Conservation (phyloP, 495 filamentous ascomycete genomes). For the Talaromyces wortmannii region DNA sequence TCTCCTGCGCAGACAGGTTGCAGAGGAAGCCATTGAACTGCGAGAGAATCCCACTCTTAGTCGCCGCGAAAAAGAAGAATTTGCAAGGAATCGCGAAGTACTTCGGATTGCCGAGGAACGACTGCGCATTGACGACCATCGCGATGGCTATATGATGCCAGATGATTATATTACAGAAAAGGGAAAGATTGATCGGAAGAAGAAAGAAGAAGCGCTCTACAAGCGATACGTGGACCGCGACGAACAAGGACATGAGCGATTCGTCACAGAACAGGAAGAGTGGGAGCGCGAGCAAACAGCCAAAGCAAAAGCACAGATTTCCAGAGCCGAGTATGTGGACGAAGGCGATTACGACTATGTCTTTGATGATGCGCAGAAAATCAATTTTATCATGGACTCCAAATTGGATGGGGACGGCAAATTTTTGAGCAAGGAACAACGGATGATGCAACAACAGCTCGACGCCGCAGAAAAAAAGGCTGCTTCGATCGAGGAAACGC, state of each 20-base stretch:
- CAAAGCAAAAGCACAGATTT: slow-evolving; percentile 85
- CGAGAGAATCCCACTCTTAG: slow-evolving; percentile 69
- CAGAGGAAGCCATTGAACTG: slow-evolving; percentile 79
- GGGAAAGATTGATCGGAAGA: slow-evolving; percentile 81
- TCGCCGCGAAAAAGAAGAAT: slow-evolving; percentile 78
- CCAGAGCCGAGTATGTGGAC: slow-evolving; percentile 65
- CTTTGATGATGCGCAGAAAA: slow-evolving; percentile 81
- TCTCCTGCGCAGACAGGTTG: slow-evolving; percentile 83
- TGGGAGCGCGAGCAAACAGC: slow-evolving; percentile 90
- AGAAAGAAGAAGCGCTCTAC: slow-evolving; percentile 86
- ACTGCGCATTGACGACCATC: slow-evolving; percentile 80
- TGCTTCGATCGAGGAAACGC: slow-evolving; percentile 78
- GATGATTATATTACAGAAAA: slow-evolving; percentile 93
- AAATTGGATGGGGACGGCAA: slow-evolving; percentile 61
- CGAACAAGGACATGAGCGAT: slow-evolving; percentile 81
- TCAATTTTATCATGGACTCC: slow-evolving; percentile 77
- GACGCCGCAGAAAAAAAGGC: slow-evolving; percentile 83
- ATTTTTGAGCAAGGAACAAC: slow-evolving; percentile 69
- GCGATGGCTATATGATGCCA: slow-evolving; percentile 89
- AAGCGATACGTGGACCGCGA: slow-evolving; percentile 87
- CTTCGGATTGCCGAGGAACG: slow-evolving; percentile 84
- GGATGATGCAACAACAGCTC: slow-evolving; percentile 68
- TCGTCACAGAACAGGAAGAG: slow-evolving; percentile 90
- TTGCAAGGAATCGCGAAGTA: slow-evolving; percentile 82
- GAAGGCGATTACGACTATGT: slow-evolving; percentile 92